A percentile compares a stretch with the other conserved stretches of the same genome.
phyloP scores from a whole-genome alignment of 345 rosid genomes.

The Lagerstroemia speciosa region DNA sequence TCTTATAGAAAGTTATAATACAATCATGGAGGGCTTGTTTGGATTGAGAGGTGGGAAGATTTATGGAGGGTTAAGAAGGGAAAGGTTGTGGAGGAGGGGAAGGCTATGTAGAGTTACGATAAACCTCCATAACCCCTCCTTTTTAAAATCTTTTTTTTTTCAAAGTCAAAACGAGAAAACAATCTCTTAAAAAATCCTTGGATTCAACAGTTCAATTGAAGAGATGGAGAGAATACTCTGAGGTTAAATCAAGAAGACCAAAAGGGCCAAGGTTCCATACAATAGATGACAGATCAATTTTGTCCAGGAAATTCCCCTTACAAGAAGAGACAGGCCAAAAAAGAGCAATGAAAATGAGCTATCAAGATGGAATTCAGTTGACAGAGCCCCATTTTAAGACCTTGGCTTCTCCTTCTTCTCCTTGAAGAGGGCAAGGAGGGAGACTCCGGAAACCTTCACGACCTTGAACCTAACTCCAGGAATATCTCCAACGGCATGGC shows the following conservation, averaged over 20 bases:
- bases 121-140: no score
- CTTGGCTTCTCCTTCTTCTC: constrained; percentile 15
- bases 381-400: neutral
- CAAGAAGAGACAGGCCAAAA: neutral
- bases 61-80: no score
- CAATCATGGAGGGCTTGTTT: no score
- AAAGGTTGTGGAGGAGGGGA: no score
- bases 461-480: constrained; percentile 38
- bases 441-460: constrained; percentile 14
- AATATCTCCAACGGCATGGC: constrained; percentile 72
- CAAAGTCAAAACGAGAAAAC: no score
- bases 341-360: neutral
- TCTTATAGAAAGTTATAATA: no score
- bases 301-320: neutral
- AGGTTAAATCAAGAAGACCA: neutral
- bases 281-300: neutral
- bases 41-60: no score
- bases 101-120: no score
- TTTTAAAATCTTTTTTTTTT: no score
- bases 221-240: neutral
- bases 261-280: neutral
- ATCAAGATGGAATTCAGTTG: neutral
- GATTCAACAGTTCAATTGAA: no score
- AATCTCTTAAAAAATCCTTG: no score
- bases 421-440: constrained; percentile 14